Percentiles rank a stretch among this genome's conserved stretches.
Conservation (phyloP, 768 basidiomycete genomes). For the Obba rivulosa region DNA sequence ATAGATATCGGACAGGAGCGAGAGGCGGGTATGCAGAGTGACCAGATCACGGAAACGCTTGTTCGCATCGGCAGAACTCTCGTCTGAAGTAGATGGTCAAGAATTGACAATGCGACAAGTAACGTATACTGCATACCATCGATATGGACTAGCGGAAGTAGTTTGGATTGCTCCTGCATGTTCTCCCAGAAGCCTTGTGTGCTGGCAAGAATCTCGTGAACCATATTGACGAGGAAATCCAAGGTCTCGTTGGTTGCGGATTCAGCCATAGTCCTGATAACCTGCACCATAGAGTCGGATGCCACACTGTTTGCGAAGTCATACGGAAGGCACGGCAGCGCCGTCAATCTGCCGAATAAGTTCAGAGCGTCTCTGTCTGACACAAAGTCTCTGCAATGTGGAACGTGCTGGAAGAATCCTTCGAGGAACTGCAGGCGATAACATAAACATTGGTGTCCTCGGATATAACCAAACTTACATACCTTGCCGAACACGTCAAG, state of each 20-base stretch:
- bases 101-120: too few species aligned
- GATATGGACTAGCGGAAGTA: slow-evolving; percentile 60
- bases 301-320: slow-evolving; percentile 82
- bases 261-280: slow-evolving; percentile 86
- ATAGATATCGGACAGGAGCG: slow-evolving; percentile 84
- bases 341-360: slow-evolving; percentile 69
- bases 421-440: slow-evolving; percentile 77
- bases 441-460: not conserved
- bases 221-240: slow-evolving; percentile 60
- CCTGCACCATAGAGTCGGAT: slow-evolving; percentile 83
- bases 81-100: not conserved
- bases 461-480: slow-evolving; percentile 21
- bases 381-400: slow-evolving; percentile 89
- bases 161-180: slow-evolving; percentile 49
- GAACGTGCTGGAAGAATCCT: slow-evolving; percentile 88
- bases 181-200: slow-evolving; percentile 69
- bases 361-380: slow-evolving; percentile 66
- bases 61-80: slow-evolving; percentile 41
- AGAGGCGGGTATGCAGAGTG: slow-evolving; percentile 71
- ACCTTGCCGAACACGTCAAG: slow-evolving; percentile 79
- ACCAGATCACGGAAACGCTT: slow-evolving; percentile 66
- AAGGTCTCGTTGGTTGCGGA: slow-evolving; percentile 76
- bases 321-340: slow-evolving; percentile 82
- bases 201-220: slow-evolving; percentile 61
- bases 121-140: slow-evolving; percentile 34